Evolutionary conservation across 225 moss, liverwort and hornwort species (phyloP).

Genomic region (Thuidium tamariscinum): DNA sequence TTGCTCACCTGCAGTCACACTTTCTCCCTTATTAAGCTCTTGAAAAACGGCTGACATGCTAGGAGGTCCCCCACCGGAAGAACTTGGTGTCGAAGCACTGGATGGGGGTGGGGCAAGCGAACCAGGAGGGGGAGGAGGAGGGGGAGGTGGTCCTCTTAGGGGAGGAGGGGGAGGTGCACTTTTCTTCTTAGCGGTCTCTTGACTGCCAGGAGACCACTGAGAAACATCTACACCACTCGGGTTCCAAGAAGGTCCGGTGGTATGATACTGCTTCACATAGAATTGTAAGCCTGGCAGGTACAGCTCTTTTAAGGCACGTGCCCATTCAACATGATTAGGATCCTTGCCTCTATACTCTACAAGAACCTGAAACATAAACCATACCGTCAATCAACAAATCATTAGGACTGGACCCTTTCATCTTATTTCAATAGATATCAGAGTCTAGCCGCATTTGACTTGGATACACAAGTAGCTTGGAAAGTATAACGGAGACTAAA

Average conservation of each 20-base stretch:
- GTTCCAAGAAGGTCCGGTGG: slow-evolving; percentile 89
- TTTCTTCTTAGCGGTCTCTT: slow-evolving; percentile 29
- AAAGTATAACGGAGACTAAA: neutral
- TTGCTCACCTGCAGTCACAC: slow-evolving; percentile 57
- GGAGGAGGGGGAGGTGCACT: slow-evolving; percentile 32
- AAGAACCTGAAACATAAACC: slow-evolving; percentile 56
- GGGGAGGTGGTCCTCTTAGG: slow-evolving; percentile 42
- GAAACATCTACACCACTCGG: slow-evolving; percentile 55
- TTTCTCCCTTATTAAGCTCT: slow-evolving; percentile 80
- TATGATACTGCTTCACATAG: slow-evolving; percentile 73
- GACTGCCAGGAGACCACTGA: slow-evolving; percentile 45
- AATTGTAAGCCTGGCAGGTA: slow-evolving; percentile 77
- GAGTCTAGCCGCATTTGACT: neutral
- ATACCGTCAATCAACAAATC: neutral
- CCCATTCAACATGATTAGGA: slow-evolving; percentile 84
- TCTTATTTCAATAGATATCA: neutral
- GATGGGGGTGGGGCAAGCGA: slow-evolving; percentile 37
- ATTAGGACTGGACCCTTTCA: neutral
- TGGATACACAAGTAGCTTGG: neutral
- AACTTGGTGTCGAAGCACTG: slow-evolving; percentile 43
- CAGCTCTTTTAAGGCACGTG: slow-evolving; percentile 77
- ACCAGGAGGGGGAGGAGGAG: slow-evolving; percentile 2
- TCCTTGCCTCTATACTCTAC: slow-evolving; percentile 83
- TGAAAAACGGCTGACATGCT: slow-evolving; percentile 88
- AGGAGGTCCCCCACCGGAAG: slow-evolving; percentile 36